Evolutionary conservation across 2,329 filamentous ascomycete species (phyloP).

Genomic region (Xylariales sp.): DNA sequence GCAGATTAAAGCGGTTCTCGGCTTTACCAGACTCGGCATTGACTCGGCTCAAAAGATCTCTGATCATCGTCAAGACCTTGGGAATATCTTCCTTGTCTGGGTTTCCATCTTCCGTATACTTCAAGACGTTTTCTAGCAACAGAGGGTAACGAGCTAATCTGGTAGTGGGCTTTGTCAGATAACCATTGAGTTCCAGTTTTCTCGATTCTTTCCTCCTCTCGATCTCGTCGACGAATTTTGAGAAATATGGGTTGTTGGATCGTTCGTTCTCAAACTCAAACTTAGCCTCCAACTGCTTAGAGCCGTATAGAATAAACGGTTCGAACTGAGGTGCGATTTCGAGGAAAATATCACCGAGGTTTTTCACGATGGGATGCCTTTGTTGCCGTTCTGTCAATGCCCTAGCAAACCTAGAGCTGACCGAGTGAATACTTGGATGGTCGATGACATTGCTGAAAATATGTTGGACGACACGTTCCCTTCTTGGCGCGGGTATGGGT

Average conservation of each 20-base stretch:
- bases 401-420: conserved; percentile 89
- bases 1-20: conserved; percentile 96
- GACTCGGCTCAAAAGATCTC: conserved; percentile 86
- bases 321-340: conserved; percentile 93
- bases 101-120: conserved; percentile 89
- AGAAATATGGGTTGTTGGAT: conserved; percentile 83
- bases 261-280: conserved; percentile 98
- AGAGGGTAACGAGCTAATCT: conserved; percentile 93
- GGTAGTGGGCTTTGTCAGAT: conserved; percentile 96
- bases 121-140: conserved; percentile 88
- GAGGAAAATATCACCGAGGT: conserved; percentile 93
- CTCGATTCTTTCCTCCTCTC: conserved; percentile 95
- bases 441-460: conserved; percentile 98
- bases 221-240: conserved; percentile 94
- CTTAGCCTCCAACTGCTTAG: conserved; percentile 95
- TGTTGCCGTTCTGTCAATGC: conserved; percentile 91
- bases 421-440: conserved; percentile 80
- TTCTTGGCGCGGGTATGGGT: conserved; percentile 86
- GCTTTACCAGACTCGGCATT: conserved; percentile 97
- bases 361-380: conserved; percentile 86
- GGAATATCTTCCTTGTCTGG: conserved; percentile 93
- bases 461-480: conserved; percentile 90
- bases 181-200: conserved; percentile 96
- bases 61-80: conserved; percentile 86
- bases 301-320: conserved; percentile 95